Conservation (phyloP, 139 green algal species). For the Chlamydomonas eustigma region DNA sequence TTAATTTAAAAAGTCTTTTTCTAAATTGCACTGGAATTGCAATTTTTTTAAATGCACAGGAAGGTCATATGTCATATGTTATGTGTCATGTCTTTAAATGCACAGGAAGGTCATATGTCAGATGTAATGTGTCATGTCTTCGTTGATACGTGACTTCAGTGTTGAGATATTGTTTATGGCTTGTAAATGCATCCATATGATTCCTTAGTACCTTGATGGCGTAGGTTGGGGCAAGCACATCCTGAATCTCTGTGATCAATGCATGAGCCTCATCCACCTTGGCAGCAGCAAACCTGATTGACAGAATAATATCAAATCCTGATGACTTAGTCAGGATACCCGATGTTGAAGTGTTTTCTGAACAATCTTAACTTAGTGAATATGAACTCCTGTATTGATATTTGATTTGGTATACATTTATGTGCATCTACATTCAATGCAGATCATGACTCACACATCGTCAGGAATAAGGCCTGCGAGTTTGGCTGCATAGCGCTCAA, state of each 20-base stretch:
- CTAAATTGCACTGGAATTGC: too few species aligned
- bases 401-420: neutral
- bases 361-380: neutral
- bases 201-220: neutral
- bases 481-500: conserved; percentile 36
- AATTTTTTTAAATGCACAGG: too few species aligned
- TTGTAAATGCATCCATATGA: neutral
- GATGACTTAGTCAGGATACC: neutral
- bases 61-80: too few species aligned
- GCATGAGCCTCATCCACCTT: conserved; percentile 10
- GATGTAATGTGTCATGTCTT: too few species aligned
- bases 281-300: neutral
- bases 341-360: neutral
- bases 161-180: neutral
- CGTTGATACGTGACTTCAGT: too few species aligned
- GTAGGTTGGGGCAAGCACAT: neutral
- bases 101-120: too few species aligned
- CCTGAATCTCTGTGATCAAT: neutral
- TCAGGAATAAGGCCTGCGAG: conserved; percentile 30
- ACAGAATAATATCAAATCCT: neutral
- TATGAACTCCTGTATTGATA: neutral
- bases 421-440: conserved; percentile 1
- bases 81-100: too few species aligned
- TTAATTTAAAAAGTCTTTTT: too few species aligned
- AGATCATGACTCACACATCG: conserved; percentile 19